These are phyloP conservation scores for Phialophora chinensis DNA, from an alignment of 2,329 filamentous ascomycete species.

Conservation along the genomic window DNA sequence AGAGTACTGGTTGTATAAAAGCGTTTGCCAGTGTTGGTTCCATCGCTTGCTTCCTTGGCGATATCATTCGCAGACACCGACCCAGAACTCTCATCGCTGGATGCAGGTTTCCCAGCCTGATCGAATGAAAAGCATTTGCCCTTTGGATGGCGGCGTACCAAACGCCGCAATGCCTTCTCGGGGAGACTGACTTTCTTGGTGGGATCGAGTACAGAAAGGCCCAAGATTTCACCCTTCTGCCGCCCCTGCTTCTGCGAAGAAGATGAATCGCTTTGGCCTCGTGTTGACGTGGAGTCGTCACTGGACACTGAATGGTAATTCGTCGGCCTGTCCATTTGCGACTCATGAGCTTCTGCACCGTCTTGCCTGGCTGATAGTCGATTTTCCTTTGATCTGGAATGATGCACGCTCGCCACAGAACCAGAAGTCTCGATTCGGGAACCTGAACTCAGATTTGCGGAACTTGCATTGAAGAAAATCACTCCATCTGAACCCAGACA, in stretches of 20 bases:
- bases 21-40: conserved; percentile 6
- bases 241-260: conserved; percentile 38
- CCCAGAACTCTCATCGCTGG: conserved; percentile 70
- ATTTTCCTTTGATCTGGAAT: conserved; percentile 10
- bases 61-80: conserved; percentile 27
- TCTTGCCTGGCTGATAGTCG: background rate
- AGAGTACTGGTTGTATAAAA: conserved; percentile 30
- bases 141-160: conserved; percentile 54
- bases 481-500: conserved; percentile 51
- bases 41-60: background rate
- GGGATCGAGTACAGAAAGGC: conserved; percentile 11
- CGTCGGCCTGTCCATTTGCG: background rate
- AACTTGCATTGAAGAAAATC: conserved; percentile 43
- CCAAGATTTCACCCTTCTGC: conserved; percentile 35
- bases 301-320: conserved; percentile 9
- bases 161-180: conserved; percentile 49
- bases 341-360: background rate
- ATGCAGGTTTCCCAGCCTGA: conserved; percentile 77
- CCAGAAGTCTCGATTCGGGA: conserved; percentile 23
- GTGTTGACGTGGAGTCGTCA: conserved; percentile 17
- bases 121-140: conserved; percentile 72
- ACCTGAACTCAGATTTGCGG: conserved; percentile 33
- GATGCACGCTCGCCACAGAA: conserved; percentile 21
- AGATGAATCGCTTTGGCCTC: conserved; percentile 24
- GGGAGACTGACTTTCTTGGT: conserved; percentile 42